phyloP scores from a whole-genome alignment of 2,329 filamentous ascomycete species.

The Fusarium marasasianum region DNA sequence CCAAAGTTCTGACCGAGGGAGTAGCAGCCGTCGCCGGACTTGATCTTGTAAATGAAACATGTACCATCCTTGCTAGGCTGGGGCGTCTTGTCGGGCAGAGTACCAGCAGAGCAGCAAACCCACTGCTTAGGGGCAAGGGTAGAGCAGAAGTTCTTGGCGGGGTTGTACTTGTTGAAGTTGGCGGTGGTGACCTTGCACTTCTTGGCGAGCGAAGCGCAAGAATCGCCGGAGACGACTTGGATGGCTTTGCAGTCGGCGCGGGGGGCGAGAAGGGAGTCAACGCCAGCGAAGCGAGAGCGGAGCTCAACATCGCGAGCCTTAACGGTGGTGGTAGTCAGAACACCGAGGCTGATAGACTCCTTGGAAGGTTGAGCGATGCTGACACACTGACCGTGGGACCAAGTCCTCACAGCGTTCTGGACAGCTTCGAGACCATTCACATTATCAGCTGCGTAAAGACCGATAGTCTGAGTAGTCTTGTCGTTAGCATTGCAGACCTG shows the following conservation, averaged over 20 bases:
- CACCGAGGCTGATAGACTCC: slow-evolving; percentile 19
- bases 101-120: slow-evolving; percentile 51
- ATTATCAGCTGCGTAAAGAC: slow-evolving; percentile 31
- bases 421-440: slow-evolving; percentile 21
- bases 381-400: slow-evolving; percentile 36
- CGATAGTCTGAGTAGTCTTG: slow-evolving; percentile 31
- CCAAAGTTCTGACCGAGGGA: slow-evolving; percentile 44
- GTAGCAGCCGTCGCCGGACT: slow-evolving; percentile 47
- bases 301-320: slow-evolving; percentile 30
- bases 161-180: slow-evolving; percentile 54
- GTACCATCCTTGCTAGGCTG: slow-evolving; percentile 48
- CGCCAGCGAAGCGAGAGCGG: slow-evolving; percentile 24
- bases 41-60: slow-evolving; percentile 48
- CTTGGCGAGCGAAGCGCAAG: slow-evolving; percentile 49
- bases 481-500: slow-evolving; percentile 33
- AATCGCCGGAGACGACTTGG: slow-evolving; percentile 49
- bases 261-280: slow-evolving; percentile 22
- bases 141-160: slow-evolving; percentile 44
- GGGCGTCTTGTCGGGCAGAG: slow-evolving; percentile 46
- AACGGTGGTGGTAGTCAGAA: slow-evolving; percentile 22
- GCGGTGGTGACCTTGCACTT: slow-evolving; percentile 51
- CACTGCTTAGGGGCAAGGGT: slow-evolving; percentile 46
- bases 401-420: slow-evolving; percentile 31
- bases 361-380: slow-evolving; percentile 3
- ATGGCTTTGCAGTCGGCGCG: slow-evolving; percentile 37